These are phyloP conservation scores for Apium graveolens DNA, from an alignment of 129 eudicot genomes.

Conservation along the genomic window DNA sequence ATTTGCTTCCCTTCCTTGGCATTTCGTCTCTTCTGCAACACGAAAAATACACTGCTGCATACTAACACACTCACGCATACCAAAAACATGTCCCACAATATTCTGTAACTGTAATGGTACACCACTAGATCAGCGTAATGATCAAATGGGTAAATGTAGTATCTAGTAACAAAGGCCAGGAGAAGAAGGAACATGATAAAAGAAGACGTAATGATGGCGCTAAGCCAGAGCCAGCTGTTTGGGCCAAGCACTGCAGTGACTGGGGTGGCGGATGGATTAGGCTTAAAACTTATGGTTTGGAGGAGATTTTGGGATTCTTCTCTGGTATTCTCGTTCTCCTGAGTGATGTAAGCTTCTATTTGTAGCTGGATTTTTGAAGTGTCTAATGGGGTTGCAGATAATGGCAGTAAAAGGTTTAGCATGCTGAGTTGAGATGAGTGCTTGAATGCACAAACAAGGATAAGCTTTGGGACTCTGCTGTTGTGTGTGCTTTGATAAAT, in stretches of 20 bases:
- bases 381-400: slow-evolving; percentile 23
- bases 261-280: slow-evolving; percentile 37
- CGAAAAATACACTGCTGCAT: slow-evolving; percentile 35
- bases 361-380: slow-evolving; percentile 31
- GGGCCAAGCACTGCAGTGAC: slow-evolving; percentile 48
- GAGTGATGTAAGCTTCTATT: slow-evolving; percentile 61
- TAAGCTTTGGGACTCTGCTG: slow-evolving; percentile 32
- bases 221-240: slow-evolving; percentile 67
- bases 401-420: slow-evolving; percentile 62
- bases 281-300: slow-evolving; percentile 48
- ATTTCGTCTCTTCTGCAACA: slow-evolving; percentile 41
- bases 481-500: slow-evolving; percentile 32
- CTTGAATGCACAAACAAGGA: slow-evolving; percentile 50
- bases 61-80: slow-evolving; percentile 37
- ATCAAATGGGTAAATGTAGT: slow-evolving; percentile 53
- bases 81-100: slow-evolving; percentile 49
- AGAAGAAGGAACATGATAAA: slow-evolving; percentile 56
- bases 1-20: slow-evolving; percentile 36
- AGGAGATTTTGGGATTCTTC: slow-evolving; percentile 21
- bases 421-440: slow-evolving; percentile 48
- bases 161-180: slow-evolving; percentile 45
- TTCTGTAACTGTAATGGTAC: slow-evolving; percentile 38
- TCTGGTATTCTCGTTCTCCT: slow-evolving; percentile 34
- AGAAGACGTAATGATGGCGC: slow-evolving; percentile 49
- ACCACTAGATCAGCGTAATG: slow-evolving; percentile 17